Conservation (phyloP, 2,329 filamentous ascomycete species). For the Paecilomyces niveus region DNA sequence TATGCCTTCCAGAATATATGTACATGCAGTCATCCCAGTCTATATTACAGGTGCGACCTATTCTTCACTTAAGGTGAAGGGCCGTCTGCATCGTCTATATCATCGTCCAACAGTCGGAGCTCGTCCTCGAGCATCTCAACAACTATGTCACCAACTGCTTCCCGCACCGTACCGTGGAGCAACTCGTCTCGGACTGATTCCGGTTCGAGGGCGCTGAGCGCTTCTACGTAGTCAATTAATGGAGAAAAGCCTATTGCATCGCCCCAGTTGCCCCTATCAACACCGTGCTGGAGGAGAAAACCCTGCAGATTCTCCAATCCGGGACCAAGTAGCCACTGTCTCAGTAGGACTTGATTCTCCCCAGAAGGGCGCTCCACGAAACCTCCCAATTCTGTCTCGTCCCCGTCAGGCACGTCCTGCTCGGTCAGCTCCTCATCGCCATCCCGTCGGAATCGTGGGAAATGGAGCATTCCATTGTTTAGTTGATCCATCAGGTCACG, state of each 20-base stretch:
- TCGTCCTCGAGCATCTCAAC: slow-evolving; percentile 31
- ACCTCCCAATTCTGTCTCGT: slow-evolving; percentile 8
- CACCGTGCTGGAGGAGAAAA: slow-evolving; percentile 31
- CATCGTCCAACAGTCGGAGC: slow-evolving; percentile 22
- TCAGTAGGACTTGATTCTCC: slow-evolving; percentile 20
- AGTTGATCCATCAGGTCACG: slow-evolving; percentile 29
- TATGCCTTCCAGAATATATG: background rate
- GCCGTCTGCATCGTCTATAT: background rate
- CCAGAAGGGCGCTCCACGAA: slow-evolving; percentile 12
- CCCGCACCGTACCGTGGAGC: slow-evolving; percentile 23
- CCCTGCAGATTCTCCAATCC: slow-evolving; percentile 27
- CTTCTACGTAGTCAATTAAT: slow-evolving; percentile 29
- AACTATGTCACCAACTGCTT: slow-evolving; percentile 27
- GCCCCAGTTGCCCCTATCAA: slow-evolving; percentile 37
- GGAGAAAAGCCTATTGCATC: slow-evolving; percentile 27
- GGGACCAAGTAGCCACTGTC: slow-evolving; percentile 26
- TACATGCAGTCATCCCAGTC: background rate
- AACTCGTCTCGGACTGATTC: slow-evolving; percentile 18
- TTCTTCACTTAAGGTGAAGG: background rate
- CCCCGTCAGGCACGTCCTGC: slow-evolving; percentile 6
- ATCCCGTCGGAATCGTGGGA: slow-evolving; percentile 15
- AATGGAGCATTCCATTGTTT: slow-evolving; percentile 22
- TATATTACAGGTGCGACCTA: background rate
- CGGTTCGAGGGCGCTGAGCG: slow-evolving; percentile 19
- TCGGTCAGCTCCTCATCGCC: slow-evolving; percentile 11